Evolutionary conservation across 2,329 filamentous ascomycete species (phyloP).

Genomic region (Lasiodiplodia sp.): DNA sequence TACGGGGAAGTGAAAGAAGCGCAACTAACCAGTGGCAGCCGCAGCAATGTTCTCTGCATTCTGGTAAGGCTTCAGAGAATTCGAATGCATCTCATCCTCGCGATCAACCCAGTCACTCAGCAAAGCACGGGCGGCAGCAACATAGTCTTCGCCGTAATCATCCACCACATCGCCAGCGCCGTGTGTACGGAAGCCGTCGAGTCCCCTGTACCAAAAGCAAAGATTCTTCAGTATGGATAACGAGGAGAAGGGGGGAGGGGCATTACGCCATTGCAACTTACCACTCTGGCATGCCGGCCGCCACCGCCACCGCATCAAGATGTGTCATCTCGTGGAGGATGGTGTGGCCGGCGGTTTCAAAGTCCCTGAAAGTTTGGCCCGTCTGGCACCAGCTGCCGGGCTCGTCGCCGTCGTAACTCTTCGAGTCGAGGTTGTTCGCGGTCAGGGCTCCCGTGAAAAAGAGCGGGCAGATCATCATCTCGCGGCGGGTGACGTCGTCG

Average conservation of each 20-base stretch:
- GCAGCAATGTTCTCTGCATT: background rate
- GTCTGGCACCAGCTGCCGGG: background rate
- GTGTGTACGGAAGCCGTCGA: background rate
- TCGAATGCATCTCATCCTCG: background rate
- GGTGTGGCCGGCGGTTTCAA: background rate
- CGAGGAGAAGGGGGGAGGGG: background rate
- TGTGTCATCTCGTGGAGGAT: slow-evolving; percentile 1
- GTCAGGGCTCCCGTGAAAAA: background rate
- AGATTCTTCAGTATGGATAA: background rate
- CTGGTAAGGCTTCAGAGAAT: background rate
- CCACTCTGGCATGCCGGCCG: background rate
- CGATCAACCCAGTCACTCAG: background rate
- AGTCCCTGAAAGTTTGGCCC: background rate
- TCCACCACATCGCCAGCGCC: background rate
- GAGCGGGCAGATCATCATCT: background rate
- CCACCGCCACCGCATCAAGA: background rate
- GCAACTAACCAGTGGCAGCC: background rate
- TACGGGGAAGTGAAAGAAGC: background rate
- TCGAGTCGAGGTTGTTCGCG: background rate
- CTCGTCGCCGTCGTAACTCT: background rate
- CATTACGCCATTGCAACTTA: background rate
- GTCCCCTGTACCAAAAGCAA: background rate
- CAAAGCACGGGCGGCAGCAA: background rate
- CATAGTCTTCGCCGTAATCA: background rate
- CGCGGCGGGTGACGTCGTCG: background rate